phyloP scores from a whole-genome alignment of 164 flowering plant genomes.

The Annona cherimola region DNA sequence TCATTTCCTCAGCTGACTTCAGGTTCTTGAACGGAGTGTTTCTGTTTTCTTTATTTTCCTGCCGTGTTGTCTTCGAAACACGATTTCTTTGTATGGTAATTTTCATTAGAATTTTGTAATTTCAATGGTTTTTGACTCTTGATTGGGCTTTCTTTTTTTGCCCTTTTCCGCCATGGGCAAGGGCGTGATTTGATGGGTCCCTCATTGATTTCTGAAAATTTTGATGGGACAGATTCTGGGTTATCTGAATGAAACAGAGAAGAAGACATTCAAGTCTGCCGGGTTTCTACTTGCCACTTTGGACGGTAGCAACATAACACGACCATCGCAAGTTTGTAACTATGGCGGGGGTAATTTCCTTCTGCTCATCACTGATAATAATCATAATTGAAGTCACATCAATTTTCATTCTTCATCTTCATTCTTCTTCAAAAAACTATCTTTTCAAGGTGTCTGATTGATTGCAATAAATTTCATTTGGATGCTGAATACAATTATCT shows the following conservation, averaged over 20 bases:
- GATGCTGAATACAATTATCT: not conserved
- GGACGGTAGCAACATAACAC: not conserved
- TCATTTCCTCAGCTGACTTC: too few species aligned
- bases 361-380: not conserved
- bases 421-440: too few species aligned
- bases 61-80: not conserved
- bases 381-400: too few species aligned
- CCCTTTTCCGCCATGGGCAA: not conserved
- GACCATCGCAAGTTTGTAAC: not conserved
- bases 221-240: not conserved
- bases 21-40: not conserved
- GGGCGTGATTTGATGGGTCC: not conserved
- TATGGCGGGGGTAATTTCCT: conserved; percentile 11
- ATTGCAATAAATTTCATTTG: not conserved
- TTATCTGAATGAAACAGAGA: not conserved
- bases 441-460: too few species aligned
- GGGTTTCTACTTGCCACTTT: not conserved
- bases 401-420: too few species aligned
- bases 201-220: not conserved
- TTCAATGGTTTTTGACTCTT: not conserved
- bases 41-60: not conserved
- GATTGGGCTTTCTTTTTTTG: not conserved
- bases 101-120: too few species aligned
- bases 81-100: too few species aligned
- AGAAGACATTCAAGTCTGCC: not conserved